phyloP scores from a whole-genome alignment of 208 protist species.

The Wallacemonas sp. region DNA sequence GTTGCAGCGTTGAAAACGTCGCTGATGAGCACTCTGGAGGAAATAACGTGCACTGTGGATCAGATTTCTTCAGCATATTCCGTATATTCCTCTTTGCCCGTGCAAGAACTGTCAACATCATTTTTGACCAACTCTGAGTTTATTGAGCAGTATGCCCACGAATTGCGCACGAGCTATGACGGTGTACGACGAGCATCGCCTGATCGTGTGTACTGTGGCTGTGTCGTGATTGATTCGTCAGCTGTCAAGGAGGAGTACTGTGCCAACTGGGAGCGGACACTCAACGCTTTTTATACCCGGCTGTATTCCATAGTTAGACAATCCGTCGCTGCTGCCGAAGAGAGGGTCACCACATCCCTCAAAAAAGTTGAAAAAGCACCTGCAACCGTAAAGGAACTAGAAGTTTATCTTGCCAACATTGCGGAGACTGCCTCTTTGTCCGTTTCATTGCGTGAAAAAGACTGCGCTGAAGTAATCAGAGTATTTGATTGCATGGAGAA shows the following conservation, averaged over 20 bases:
- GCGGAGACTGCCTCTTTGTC: slow-evolving; percentile 42
- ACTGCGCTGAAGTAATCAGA: slow-evolving; percentile 49
- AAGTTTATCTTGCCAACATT: slow-evolving; percentile 43
- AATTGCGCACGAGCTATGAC: slow-evolving; percentile 42
- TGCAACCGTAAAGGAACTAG: slow-evolving; percentile 71
- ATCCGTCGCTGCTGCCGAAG: slow-evolving; percentile 33
- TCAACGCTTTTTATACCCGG: slow-evolving; percentile 44
- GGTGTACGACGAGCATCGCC: slow-evolving; percentile 47
- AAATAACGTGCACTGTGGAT: slow-evolving; percentile 43
- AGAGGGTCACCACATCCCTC: slow-evolving; percentile 38
- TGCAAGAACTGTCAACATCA: slow-evolving; percentile 32
- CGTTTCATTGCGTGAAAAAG: slow-evolving; percentile 33
- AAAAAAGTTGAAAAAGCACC: slow-evolving; percentile 43
- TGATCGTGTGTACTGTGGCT: slow-evolving; percentile 76
- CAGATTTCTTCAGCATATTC: slow-evolving; percentile 44
- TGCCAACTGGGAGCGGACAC: slow-evolving; percentile 55
- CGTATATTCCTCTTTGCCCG: slow-evolving; percentile 50
- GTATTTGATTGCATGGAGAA: slow-evolving; percentile 71
- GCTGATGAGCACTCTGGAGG: slow-evolving; percentile 36
- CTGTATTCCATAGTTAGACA: slow-evolving; percentile 39
- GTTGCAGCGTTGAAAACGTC: slow-evolving; percentile 14
- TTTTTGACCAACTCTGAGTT: slow-evolving; percentile 24
- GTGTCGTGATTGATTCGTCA: slow-evolving; percentile 64
- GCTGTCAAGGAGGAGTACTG: slow-evolving; percentile 51
- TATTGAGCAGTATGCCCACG: slow-evolving; percentile 33